phyloP scores from a whole-genome alignment of 1,284 basidiomycete genomes.

The Pisolithus thermaeus region DNA sequence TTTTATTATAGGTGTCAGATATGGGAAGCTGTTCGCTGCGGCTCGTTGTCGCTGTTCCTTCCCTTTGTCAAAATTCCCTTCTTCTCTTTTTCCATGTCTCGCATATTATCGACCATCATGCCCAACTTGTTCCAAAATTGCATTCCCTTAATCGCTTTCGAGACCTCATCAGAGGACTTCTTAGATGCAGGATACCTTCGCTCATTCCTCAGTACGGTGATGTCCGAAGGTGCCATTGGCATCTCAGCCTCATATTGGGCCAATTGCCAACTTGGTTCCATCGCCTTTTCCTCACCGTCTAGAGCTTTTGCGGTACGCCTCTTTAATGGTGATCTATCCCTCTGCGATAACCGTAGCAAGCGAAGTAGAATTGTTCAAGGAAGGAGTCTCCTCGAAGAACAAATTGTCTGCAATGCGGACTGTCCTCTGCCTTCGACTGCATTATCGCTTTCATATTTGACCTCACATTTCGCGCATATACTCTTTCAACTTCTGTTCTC shows the following conservation, averaged over 20 bases:
- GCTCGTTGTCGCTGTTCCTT: too few species aligned
- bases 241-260: neutral
- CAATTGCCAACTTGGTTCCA: neutral
- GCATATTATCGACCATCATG: neutral
- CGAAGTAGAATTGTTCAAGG: constrained; percentile 9
- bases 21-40: too few species aligned
- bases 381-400: constrained; percentile 21
- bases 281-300: neutral
- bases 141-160: neutral
- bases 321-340: neutral
- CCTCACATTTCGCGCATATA: too few species aligned
- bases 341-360: neutral
- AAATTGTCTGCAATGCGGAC: constrained; percentile 26
- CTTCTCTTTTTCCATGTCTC: neutral
- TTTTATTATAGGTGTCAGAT: too few species aligned
- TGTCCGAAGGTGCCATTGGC: neutral
- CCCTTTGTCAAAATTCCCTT: too few species aligned
- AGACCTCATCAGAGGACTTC: neutral
- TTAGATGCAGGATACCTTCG: neutral
- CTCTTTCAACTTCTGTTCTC: too few species aligned
- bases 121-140: neutral
- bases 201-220: too few species aligned
- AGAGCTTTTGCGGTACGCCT: neutral
- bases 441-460: too few species aligned
- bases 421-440: neutral